phyloP scores from a whole-genome alignment of 2,329 filamentous ascomycete species.

The Fusarium chuoi region DNA sequence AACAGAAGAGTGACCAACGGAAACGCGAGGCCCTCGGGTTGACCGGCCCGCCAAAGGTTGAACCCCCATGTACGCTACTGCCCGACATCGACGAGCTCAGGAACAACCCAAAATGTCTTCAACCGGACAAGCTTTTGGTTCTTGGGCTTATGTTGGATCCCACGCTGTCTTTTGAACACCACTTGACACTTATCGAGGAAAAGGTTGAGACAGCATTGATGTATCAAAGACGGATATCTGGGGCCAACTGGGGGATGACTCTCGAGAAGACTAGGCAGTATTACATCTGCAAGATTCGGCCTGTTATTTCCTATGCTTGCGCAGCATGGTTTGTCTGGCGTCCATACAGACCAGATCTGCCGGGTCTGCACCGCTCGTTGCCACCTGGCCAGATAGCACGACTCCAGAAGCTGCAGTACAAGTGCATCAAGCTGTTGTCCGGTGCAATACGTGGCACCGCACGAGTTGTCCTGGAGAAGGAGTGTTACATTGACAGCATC shows the following conservation, averaged over 20 bases:
- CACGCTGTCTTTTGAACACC: neutral
- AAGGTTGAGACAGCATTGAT: neutral
- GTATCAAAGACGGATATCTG: neutral
- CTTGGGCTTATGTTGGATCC: neutral
- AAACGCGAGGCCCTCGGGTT: neutral
- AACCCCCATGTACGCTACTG: neutral
- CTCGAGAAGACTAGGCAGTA: neutral
- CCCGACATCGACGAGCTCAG: neutral
- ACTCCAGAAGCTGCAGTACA: conserved; percentile 1
- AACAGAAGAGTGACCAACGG: neutral
- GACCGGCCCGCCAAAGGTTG: neutral
- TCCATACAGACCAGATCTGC: neutral
- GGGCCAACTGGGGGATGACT: neutral
- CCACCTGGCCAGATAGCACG: neutral
- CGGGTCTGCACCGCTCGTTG: neutral
- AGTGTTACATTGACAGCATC: conserved; percentile 6
- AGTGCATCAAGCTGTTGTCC: neutral
- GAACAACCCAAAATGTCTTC: neutral
- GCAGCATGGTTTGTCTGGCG: conserved; percentile 3
- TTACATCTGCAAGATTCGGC: conserved; percentile 8
- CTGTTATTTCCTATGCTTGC: conserved; percentile 13
- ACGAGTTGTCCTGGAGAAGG: neutral
- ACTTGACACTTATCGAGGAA: neutral
- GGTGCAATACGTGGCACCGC: neutral
- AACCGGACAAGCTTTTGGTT: neutral